Conservation (phyloP, 495 filamentous ascomycete genomes). For the Talaromyces stipitatus region DNA sequence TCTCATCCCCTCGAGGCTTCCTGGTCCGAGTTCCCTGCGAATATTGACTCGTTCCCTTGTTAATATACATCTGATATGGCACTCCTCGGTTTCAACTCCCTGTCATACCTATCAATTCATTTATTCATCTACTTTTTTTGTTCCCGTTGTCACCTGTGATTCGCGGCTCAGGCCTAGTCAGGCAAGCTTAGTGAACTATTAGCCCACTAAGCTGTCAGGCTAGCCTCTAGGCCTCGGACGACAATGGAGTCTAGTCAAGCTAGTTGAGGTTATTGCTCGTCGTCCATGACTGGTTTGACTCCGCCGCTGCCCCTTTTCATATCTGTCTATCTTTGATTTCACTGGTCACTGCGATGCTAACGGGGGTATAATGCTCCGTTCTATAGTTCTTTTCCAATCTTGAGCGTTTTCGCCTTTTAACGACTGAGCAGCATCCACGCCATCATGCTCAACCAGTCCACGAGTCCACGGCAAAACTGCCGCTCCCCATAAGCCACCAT, state of each 20-base stretch:
- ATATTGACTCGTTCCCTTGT: not conserved
- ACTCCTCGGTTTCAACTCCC: not conserved
- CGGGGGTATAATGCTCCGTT: not conserved
- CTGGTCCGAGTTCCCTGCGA: not conserved
- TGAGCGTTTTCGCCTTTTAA: constrained; percentile 20
- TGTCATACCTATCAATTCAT: not conserved
- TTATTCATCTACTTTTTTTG: not conserved
- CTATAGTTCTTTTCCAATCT: constrained; percentile 35
- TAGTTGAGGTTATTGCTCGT: constrained; percentile 1
- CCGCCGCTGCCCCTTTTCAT: not conserved
- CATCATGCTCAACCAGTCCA: not conserved
- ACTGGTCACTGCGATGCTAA: not conserved
- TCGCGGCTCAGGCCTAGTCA: not conserved
- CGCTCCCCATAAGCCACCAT: not conserved
- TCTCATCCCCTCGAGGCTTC: not conserved
- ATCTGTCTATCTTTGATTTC: not conserved
- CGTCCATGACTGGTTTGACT: not conserved
- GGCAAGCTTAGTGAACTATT: not conserved
- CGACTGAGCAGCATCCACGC: constrained; percentile 2
- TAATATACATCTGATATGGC: not conserved
- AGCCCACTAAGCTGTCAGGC: not conserved
- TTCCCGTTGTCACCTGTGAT: no score
- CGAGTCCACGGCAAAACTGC: not conserved
- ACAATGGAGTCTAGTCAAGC: not conserved
- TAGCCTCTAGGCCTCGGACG: not conserved